These are phyloP conservation scores for Naganishia vaughanmartiniae DNA, from an alignment of 768 basidiomycete species.

Conservation along the genomic window DNA sequence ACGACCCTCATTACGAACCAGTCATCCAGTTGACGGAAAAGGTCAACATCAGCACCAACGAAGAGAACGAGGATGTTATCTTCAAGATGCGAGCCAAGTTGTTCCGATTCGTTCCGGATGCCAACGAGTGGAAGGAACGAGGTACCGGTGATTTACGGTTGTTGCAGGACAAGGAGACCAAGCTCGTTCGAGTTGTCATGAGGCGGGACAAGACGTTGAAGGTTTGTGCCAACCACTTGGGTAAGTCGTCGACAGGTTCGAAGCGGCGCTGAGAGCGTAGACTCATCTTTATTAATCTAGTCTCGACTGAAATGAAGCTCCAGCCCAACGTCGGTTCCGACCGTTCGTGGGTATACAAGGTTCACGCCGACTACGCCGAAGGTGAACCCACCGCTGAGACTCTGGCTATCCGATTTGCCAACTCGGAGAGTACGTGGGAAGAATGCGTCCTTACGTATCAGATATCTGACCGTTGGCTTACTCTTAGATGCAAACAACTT, in stretches of 20 bases:
- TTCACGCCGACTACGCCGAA: constrained; percentile 91
- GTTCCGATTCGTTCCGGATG: constrained; percentile 79
- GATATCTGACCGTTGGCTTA: not conserved
- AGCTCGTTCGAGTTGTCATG: constrained; percentile 96
- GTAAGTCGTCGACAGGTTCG: constrained; percentile 57
- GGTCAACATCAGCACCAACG: constrained; percentile 88
- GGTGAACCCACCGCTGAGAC: constrained; percentile 86
- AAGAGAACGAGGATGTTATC: constrained; percentile 86
- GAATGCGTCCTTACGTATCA: not conserved
- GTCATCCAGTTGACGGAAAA: constrained; percentile 94
- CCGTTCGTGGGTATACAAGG: constrained; percentile 99
- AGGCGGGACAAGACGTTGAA: constrained; percentile 99
- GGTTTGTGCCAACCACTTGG: constrained; percentile 95
- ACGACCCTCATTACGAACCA: constrained; percentile 89
- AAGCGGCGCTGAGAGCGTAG: not conserved
- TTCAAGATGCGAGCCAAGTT: constrained; percentile 99
- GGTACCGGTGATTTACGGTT: constrained; percentile 95
- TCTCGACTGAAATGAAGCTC: constrained; percentile 83
- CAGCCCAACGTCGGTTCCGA: constrained; percentile 98
- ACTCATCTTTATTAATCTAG: constrained; percentile 54
- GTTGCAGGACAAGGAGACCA: constrained; percentile 79
- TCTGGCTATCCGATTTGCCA: constrained; percentile 95
- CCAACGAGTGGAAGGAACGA: constrained; percentile 94
- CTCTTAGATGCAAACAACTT: constrained; percentile 74
- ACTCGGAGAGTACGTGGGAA: constrained; percentile 71